Evolutionary conservation across 441 rosid species (phyloP).

Genomic region (Brassica hybrid): DNA sequence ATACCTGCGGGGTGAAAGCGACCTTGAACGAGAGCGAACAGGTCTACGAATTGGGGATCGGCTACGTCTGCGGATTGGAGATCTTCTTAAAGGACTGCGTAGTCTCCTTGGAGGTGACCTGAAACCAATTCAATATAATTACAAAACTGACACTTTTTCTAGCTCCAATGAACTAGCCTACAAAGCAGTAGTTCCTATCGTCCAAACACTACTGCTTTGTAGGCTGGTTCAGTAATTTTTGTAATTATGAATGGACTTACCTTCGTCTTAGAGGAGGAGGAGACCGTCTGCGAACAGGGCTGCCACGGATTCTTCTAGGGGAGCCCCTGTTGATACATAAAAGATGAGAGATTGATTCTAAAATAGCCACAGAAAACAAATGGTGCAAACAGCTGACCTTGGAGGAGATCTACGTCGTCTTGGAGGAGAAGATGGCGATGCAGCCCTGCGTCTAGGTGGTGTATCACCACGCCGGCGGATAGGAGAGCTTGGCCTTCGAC

Average conservation of each 20-base stretch:
- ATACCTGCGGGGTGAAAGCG: slow-evolving; percentile 85
- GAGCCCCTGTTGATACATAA: slow-evolving; percentile 57
- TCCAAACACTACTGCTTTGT: background rate
- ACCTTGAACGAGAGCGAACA: slow-evolving; percentile 82
- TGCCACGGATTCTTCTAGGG: slow-evolving; percentile 88
- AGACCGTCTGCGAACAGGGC: slow-evolving; percentile 91
- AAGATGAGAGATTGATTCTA: slow-evolving; percentile 17
- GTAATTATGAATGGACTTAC: slow-evolving; percentile 44
- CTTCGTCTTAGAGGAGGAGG: slow-evolving; percentile 95
- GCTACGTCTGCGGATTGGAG: slow-evolving; percentile 62
- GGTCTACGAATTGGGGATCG: slow-evolving; percentile 80
- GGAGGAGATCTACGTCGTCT: slow-evolving; percentile 82
- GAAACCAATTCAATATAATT: slow-evolving; percentile 24
- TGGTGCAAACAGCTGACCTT: slow-evolving; percentile 54
- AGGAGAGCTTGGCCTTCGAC: slow-evolving; percentile 71
- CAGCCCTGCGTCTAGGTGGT: slow-evolving; percentile 86
- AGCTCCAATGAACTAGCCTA: background rate
- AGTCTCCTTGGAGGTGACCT: slow-evolving; percentile 88
- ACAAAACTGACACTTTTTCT: background rate
- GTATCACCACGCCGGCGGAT: slow-evolving; percentile 78
- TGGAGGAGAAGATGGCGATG: slow-evolving; percentile 83
- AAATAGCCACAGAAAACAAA: slow-evolving; percentile 15
- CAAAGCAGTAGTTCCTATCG: slow-evolving; percentile 4
- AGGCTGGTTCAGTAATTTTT: background rate
- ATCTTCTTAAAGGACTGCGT: slow-evolving; percentile 89